A percentile compares a stretch with the other conserved stretches of the same genome.
Evolutionary conservation across 768 basidiomycete species (phyloP).

Genomic region (Heimioporus sp.): DNA sequence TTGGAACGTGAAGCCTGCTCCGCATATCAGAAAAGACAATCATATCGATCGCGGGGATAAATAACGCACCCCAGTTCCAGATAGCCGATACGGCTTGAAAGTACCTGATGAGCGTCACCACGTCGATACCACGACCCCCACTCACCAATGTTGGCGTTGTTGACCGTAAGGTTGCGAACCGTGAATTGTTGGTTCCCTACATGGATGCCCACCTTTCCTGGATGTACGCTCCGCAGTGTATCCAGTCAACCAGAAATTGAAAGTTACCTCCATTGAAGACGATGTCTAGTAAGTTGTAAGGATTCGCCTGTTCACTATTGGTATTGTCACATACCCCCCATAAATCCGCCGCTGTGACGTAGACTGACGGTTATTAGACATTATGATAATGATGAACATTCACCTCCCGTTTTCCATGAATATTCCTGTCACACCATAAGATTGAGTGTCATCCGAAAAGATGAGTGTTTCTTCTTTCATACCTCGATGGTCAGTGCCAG

Average conservation of each 20-base stretch:
- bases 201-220: constrained; percentile 55
- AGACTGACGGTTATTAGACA: background rate
- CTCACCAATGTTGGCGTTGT: constrained; percentile 42
- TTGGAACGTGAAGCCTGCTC: constrained; percentile 50
- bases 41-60: background rate
- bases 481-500: constrained; percentile 70
- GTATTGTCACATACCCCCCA: constrained; percentile 46
- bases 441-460: background rate
- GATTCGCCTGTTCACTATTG: background rate
- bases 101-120: background rate
- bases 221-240: background rate
- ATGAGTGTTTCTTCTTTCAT: background rate
- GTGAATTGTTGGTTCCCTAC: constrained; percentile 82
- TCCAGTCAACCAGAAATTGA: background rate
- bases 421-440: constrained; percentile 33
- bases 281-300: constrained; percentile 28
- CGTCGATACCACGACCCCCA: background rate
- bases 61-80: constrained; percentile 43
- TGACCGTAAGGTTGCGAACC: constrained; percentile 58
- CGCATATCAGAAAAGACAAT: constrained; percentile 1
- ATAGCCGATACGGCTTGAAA: constrained; percentile 26
- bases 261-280: constrained; percentile 40
- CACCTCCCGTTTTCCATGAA: constrained; percentile 77
- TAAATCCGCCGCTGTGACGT: constrained; percentile 39
- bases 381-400: background rate